phyloP scores from a whole-genome alignment of 306 rosid species.

The Astragalus membranaceus region DNA sequence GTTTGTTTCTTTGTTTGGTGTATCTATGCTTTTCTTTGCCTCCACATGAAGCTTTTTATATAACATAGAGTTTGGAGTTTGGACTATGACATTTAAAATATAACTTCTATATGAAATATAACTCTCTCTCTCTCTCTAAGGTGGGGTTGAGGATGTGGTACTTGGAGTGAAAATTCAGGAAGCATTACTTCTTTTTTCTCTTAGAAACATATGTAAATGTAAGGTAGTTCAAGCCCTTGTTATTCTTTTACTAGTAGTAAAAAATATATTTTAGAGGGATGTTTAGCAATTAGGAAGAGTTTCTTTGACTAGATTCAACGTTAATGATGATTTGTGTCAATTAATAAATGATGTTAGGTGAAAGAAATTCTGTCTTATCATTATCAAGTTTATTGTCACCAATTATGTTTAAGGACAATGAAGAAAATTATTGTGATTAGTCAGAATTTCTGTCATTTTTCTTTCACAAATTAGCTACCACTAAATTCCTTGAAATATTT shows the following conservation, averaged over 20 bases:
- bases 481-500: not conserved
- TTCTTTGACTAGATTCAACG: constrained; percentile 30
- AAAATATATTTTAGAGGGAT: not conserved
- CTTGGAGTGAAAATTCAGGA: constrained; percentile 80
- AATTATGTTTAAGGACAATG: not conserved
- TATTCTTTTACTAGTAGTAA: not conserved
- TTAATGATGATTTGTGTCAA: constrained; percentile 2
- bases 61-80: constrained; percentile 34
- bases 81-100: constrained; percentile 50
- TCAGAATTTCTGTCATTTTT: too few relatives aligned
- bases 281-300: constrained; percentile 11
- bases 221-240: constrained; percentile 12
- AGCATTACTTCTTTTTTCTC: constrained; percentile 30
- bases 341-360: constrained; percentile 28
- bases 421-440: not conserved
- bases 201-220: constrained; percentile 12
- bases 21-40: constrained; percentile 77
- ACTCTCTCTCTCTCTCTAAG: constrained; percentile 30
- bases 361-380: constrained; percentile 14
- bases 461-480: not conserved
- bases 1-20: constrained; percentile 47
- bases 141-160: constrained; percentile 46
- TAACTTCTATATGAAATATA: constrained; percentile 58
- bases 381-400: not conserved
- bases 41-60: constrained; percentile 57